Evolutionary conservation across 2,329 filamentous ascomycete genomes (phyloP), one percentile per base, ranked within the genome.

Genomic region (Aspergillus alliaceus): DNA sequence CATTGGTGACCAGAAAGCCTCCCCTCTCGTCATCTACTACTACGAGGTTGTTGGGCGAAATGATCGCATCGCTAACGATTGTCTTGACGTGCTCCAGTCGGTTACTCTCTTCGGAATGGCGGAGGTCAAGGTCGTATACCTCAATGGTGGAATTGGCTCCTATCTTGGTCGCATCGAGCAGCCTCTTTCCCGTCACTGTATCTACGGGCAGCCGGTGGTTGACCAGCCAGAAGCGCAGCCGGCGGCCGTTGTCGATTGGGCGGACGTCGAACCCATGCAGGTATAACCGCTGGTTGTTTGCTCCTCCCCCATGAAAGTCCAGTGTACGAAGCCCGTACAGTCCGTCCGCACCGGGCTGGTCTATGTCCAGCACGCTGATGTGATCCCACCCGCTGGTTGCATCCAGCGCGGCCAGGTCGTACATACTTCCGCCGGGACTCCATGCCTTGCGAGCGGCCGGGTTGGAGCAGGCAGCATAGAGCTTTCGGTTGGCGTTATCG

Each of bases 131-230:
- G 29, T 56, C 53, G 29, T 44, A 56, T 4, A 56, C 37, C 6
- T 56, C 53, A 12, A 56, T 35, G 4, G 53, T 56, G 1, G 53
- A 56, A n/a, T 56, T 56, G 1, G 53, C 53, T n/a, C 53, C 53
- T 7, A 51, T 29, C 4, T n/a, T 22, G 0, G 15, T 51, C 14
- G 35, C 40, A 20, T 53, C 47, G 18, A 27, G 11, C 7, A n/a
- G 18, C 6, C 9, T 1, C 5, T 55, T 25, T 3, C 53, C 53
- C 8, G 47, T 46, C 4, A 3, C 8, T 12, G 12, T 11, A 25
- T 55, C 53, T 24, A 56, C 5, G 7, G 53, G 53, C 5, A 37
- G 47, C 2, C 47, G 47, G 20, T 56, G 53, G 18, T 56, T 56
- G 20, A 56, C 51, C 37, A 56, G 12, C 53, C 53, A 56, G 37